Evolutionary conservation across 768 basidiomycete genomes (phyloP).

Genomic region (Neoboletus magnificus): DNA sequence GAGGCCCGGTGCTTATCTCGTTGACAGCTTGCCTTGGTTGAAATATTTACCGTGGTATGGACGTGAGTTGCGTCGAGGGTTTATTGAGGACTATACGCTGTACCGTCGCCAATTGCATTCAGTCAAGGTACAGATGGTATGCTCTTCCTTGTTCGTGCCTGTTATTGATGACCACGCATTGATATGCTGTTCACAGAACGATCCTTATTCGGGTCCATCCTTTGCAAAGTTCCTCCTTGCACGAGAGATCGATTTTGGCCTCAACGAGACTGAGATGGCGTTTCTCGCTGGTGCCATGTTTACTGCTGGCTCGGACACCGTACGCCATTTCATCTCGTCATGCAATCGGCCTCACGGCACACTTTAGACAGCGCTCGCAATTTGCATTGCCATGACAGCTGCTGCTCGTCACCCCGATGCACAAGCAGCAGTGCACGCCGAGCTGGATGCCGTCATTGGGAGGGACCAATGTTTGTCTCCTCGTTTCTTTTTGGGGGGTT

Average conservation of each 20-base stretch:
- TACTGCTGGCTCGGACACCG: slow-evolving; percentile 54
- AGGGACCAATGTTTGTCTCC: slow-evolving; percentile 16
- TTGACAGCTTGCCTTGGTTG: slow-evolving; percentile 34
- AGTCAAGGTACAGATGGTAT: slow-evolving; percentile 43
- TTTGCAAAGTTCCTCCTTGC: slow-evolving; percentile 55
- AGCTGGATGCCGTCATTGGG: slow-evolving; percentile 50
- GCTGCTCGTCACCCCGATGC: slow-evolving; percentile 48
- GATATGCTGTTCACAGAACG: neutral
- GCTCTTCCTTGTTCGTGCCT: neutral
- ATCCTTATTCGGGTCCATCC: slow-evolving; percentile 33
- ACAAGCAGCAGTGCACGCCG: slow-evolving; percentile 47
- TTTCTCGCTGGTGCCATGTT: slow-evolving; percentile 59
- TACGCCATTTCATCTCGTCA: slow-evolving; percentile 6
- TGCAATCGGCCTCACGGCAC: neutral
- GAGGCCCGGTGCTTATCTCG: slow-evolving; percentile 31
- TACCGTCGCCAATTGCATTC: slow-evolving; percentile 45
- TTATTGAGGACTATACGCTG: slow-evolving; percentile 44
- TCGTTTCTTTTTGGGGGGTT: neutral
- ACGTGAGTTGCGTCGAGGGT: slow-evolving; percentile 48
- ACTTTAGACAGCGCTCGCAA: slow-evolving; percentile 43
- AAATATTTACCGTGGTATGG: slow-evolving; percentile 59
- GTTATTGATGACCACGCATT: neutral
- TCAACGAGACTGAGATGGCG: slow-evolving; percentile 50
- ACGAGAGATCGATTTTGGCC: slow-evolving; percentile 44
- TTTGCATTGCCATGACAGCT: slow-evolving; percentile 46